Percentiles rank a stretch among this genome's conserved stretches.
phyloP scores from a whole-genome alignment of 2,329 filamentous ascomycete genomes.

The Scorias spongiosa region DNA sequence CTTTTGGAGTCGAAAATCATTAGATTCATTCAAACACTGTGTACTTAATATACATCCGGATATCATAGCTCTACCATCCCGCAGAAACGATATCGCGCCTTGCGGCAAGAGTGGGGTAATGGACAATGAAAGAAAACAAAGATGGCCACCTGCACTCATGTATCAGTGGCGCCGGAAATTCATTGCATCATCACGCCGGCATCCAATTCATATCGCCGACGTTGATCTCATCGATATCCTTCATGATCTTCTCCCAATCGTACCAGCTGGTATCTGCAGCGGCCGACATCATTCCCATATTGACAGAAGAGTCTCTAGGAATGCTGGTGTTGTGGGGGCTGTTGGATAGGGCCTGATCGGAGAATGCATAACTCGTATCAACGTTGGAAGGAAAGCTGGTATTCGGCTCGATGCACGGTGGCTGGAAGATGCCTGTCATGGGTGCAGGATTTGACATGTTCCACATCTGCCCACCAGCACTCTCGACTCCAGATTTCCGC shows the following conservation, averaged over 20 bases:
- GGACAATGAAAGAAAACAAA: no score
- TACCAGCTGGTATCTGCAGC: slow-evolving; percentile 7
- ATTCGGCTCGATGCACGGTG: neutral
- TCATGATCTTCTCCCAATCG: slow-evolving; percentile 13
- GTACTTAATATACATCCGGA: no score
- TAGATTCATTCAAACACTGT: no score
- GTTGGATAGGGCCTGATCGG: neutral
- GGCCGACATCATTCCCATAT: neutral
- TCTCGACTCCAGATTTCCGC: neutral
- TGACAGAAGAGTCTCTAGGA: neutral
- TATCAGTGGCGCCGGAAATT: no score
- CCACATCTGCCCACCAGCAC: neutral
- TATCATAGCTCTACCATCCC: no score
- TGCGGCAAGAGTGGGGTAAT: no score
- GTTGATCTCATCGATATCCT: neutral
- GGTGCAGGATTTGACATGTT: neutral
- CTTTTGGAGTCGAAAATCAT: no score
- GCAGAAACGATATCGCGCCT: no score
- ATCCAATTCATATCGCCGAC: neutral
- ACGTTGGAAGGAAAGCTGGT: neutral
- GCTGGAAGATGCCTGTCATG: neutral
- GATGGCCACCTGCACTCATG: no score
- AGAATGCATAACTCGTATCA: neutral
- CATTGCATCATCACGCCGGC: neutral
- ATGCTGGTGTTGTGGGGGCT: neutral